Evolutionary conservation across 208 protist species (phyloP).

Genomic region (Novymonas esmeraldas): DNA sequence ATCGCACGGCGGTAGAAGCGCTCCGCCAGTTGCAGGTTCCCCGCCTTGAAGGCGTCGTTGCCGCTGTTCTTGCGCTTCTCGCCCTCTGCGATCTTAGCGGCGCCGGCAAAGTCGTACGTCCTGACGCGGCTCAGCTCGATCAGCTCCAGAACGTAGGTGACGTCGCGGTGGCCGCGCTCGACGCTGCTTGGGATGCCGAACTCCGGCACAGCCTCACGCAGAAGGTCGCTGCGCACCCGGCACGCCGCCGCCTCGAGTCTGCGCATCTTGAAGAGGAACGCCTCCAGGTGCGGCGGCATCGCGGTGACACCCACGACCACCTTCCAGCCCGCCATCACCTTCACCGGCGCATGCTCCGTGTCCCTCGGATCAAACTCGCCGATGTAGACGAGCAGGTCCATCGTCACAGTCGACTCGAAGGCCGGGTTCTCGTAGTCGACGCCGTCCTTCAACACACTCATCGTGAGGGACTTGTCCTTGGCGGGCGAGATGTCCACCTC

Average conservation of each 20-base stretch:
- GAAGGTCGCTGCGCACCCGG: constrained; percentile 45
- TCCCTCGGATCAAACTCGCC: constrained; percentile 47
- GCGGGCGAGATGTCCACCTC: constrained; percentile 72
- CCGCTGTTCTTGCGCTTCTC: constrained; percentile 75
- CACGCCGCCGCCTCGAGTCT: constrained; percentile 73
- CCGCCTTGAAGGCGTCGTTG: constrained; percentile 80
- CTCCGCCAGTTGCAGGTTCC: constrained; percentile 62
- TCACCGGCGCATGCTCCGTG: constrained; percentile 46
- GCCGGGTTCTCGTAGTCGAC: constrained; percentile 78
- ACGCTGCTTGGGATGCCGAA: constrained; percentile 57
- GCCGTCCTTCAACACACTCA: constrained; percentile 67
- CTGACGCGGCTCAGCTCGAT: constrained; percentile 59
- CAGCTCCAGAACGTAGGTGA: constrained; percentile 79
- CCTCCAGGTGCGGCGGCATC: constrained; percentile 74
- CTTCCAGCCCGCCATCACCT: constrained; percentile 46
- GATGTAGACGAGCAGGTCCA: constrained; percentile 68
- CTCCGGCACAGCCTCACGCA: constrained; percentile 48
- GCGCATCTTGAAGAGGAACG: constrained; percentile 74
- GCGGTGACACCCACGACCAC: constrained; percentile 62
- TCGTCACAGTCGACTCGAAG: constrained; percentile 72
- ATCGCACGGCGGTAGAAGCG: constrained; percentile 86
- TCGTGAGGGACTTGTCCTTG: constrained; percentile 86
- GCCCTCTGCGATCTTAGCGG: constrained; percentile 67
- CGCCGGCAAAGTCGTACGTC: constrained; percentile 66
- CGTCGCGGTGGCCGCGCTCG: constrained; percentile 27